These are phyloP conservation scores for Tricholoma flavovirens DNA, from an alignment of 768 basidiomycete species.

Conservation along the genomic window DNA sequence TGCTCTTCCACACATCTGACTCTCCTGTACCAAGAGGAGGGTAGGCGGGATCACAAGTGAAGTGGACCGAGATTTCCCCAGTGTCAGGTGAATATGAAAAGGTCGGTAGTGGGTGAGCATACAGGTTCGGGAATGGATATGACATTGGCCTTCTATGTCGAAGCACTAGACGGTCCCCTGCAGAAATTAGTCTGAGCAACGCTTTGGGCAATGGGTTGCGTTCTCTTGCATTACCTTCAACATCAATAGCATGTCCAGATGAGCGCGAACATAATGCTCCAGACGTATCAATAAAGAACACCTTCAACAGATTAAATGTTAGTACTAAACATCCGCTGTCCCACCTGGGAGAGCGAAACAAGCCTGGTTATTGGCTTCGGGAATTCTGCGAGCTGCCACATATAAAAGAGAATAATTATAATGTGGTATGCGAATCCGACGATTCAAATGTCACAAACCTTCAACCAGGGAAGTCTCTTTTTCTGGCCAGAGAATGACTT, in stretches of 20 bases:
- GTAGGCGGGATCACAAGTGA: slow-evolving; percentile 60
- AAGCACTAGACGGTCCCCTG: slow-evolving; percentile 63
- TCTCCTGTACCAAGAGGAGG: slow-evolving; percentile 24
- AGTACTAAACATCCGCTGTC: neutral
- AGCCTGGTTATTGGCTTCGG: slow-evolving; percentile 72
- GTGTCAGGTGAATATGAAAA: slow-evolving; percentile 55
- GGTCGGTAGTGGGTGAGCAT: slow-evolving; percentile 70
- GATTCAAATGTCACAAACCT: slow-evolving; percentile 38
- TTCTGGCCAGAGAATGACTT: slow-evolving; percentile 62
- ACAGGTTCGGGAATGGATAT: slow-evolving; percentile 70
- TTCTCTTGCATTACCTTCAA: slow-evolving; percentile 49
- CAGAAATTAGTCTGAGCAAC: slow-evolving; percentile 1
- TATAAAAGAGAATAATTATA: neutral
- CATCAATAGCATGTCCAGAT: slow-evolving; percentile 77
- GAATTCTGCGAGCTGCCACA: slow-evolving; percentile 54
- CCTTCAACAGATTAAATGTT: slow-evolving; percentile 33
- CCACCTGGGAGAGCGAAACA: slow-evolving; percentile 6
- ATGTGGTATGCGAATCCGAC: neutral
- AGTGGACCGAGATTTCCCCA: slow-evolving; percentile 55
- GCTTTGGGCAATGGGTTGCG: neutral
- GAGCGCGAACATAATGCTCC: slow-evolving; percentile 74
- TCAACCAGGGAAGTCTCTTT: slow-evolving; percentile 77
- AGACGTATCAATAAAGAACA: slow-evolving; percentile 77
- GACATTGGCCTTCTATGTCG: slow-evolving; percentile 75
- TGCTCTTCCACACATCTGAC: slow-evolving; percentile 50